Evolutionary conservation across 2,329 filamentous ascomycete genomes (phyloP).

Genomic region (Aureobasidium subglaciale): DNA sequence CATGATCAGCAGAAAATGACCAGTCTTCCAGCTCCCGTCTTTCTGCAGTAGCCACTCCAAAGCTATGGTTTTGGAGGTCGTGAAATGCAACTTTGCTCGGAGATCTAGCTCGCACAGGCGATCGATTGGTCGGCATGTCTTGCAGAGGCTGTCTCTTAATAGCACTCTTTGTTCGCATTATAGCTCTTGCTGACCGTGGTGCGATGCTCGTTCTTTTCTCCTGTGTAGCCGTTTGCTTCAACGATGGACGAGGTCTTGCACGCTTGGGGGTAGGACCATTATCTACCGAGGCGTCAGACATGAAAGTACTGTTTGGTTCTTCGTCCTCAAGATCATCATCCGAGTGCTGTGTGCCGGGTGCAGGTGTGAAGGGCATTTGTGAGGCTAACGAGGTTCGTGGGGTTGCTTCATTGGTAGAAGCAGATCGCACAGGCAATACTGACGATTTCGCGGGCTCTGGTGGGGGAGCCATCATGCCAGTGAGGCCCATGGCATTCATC

Average conservation of each 20-base stretch:
- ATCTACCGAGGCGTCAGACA: slow-evolving; percentile 26
- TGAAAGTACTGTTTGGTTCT: slow-evolving; percentile 20
- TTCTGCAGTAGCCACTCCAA: slow-evolving; percentile 8
- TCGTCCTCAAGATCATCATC: slow-evolving; percentile 14
- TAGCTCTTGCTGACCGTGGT: slow-evolving; percentile 17
- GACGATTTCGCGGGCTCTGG: slow-evolving; percentile 15
- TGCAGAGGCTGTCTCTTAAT: slow-evolving; percentile 22
- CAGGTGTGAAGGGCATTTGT: slow-evolving; percentile 9
- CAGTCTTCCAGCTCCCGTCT: slow-evolving; percentile 17
- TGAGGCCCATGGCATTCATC: slow-evolving; percentile 31
- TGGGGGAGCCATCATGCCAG: neutral
- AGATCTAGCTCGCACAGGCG: slow-evolving; percentile 20
- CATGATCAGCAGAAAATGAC: slow-evolving; percentile 16
- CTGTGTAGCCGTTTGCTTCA: slow-evolving; percentile 26
- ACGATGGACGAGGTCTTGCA: slow-evolving; percentile 29
- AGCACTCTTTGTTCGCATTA: slow-evolving; percentile 19
- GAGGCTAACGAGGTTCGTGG: neutral
- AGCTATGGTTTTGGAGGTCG: slow-evolving; percentile 3
- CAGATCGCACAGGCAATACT: slow-evolving; percentile 16
- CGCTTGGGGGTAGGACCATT: slow-evolving; percentile 37
- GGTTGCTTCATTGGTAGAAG: slow-evolving; percentile 12
- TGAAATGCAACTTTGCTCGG: slow-evolving; percentile 20
- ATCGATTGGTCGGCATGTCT: slow-evolving; percentile 23
- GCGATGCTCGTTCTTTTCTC: slow-evolving; percentile 23
- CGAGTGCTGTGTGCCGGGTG: neutral